Base-by-base conservation (phyloP, 176 grass and related monocot genomes). In the Alopecurus myosuroides region DNA sequence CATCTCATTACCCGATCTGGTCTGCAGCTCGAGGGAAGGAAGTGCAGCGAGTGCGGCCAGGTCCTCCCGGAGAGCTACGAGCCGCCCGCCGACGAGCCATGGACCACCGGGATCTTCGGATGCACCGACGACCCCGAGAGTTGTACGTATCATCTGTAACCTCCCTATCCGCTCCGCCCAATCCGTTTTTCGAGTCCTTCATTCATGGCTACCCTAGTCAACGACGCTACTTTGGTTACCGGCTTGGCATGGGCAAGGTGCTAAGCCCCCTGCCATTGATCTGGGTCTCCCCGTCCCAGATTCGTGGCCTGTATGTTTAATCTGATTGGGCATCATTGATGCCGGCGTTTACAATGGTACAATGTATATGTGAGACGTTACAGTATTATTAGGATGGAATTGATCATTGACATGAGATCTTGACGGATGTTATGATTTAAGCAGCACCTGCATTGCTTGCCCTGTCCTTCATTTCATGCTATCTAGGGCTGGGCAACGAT, bases 21-120 rank as follows among this genome's bases (percentile, higher is more conserved):
- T 64, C 29, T 29, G 34, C 86, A 98, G 93, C 86, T 98, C 50
- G 85, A 86, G n/a, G 95, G 88, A 44, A 66, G 71, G 40, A 88
- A 91, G 67, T 98, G 93, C 80, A 79, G 12, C 45, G 93, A 98
- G 72, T 95, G 93, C 71, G 88, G 90, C 63, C 95, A 95, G 87
- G 40, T 86, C 30, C 87, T 98, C 52, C 93, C 89, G 46, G 95
- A 98, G 61, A 93, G 80, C 80, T 95, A 95, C 61, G 82, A 87
- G 34, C 93, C 93, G 5, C 95, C 95, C 61, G 82, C 87, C 33
- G 89, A 98, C 22, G 95, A 98, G 66, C 92, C 95, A 8, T 98
- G 93, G 95, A 90, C 89, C 72, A 91, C 86, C 71, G 89, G 93
- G 25, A 92, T 98, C 82, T 98, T 92, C 66, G 88, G 90, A 2